These are phyloP conservation scores for Acanthamoeba quina DNA, from an alignment of 208 protist genomes.

Conservation along the genomic window DNA sequence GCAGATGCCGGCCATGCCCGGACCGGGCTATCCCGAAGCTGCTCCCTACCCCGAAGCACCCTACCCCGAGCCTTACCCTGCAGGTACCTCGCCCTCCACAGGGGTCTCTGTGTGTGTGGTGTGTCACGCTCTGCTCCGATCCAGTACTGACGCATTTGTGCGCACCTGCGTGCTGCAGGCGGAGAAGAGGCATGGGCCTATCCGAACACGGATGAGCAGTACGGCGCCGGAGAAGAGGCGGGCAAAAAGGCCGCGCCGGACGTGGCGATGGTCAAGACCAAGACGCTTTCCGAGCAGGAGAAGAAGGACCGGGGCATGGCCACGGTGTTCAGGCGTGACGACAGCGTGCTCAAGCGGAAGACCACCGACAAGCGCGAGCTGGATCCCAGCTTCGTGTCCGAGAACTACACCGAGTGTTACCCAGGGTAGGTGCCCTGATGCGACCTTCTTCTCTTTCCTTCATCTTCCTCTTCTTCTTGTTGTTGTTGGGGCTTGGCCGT, in stretches of 20 bases:
- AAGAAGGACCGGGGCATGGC: constrained; percentile 41
- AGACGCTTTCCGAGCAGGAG: constrained; percentile 32
- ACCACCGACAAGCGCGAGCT: constrained; percentile 52
- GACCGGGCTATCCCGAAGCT: background rate
- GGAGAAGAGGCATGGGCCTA: constrained; percentile 9
- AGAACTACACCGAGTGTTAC: constrained; percentile 57
- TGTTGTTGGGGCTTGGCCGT: background rate
- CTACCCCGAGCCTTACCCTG: background rate
- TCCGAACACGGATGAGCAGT: background rate
- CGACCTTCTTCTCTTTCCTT: background rate
- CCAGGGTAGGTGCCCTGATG: background rate
- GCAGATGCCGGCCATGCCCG: background rate
- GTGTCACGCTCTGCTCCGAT: background rate
- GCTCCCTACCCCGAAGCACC: background rate
- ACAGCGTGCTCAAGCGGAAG: background rate
- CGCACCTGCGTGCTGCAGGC: background rate
- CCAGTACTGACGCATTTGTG: background rate
- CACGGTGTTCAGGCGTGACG: constrained; percentile 51
- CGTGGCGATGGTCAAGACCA: constrained; percentile 6
- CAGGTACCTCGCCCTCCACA: background rate
- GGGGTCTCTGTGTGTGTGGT: background rate
- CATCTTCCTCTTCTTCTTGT: background rate
- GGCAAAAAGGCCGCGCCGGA: background rate
- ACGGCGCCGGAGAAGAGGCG: background rate
- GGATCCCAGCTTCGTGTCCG: constrained; percentile 49